Base-by-base conservation (phyloP, 495 filamentous ascomycete genomes). In the Elasticomyces elasticus region DNA sequence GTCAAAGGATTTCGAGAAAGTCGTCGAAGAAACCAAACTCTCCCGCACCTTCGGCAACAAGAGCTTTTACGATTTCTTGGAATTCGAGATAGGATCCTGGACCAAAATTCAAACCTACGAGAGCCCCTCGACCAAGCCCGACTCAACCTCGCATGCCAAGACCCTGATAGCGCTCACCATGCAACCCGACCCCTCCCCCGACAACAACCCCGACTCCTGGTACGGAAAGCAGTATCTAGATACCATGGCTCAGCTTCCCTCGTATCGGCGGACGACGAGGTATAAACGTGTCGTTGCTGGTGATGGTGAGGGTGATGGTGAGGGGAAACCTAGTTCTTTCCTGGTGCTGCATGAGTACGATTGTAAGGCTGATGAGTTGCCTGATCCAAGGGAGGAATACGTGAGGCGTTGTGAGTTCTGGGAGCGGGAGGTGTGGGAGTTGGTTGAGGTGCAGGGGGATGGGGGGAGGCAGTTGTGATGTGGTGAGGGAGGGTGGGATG, bases 201-300 rank as follows among this genome's bases (percentile, higher is more conserved):
- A 62, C n/a, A 31, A 50, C 7, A 58, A 63, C 22, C 56, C 59
- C 35, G 59, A 62, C 19, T 60, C 51, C 25, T 62, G 59, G 62
- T 59, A 62, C 41, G 54, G 58, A 12, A 61, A 24, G 58, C 58
- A 62, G 56, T 55, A 64, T 51, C 56, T 64, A 15, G 51, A 59
- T 27, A 62, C 62, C 55, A 49, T 64, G 17, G 15, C 42, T 35
- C 62, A 55, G 55, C 47, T 26, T 26, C 27, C 26, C 13, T 60
- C 54, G 6, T 64, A 62, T 26, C 30, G 55, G 12, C 43, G 62
- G 1, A 46, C 62, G 23, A 64, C 62, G 28, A 38, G 62, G 48
- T 62, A 64, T 40, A 51, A 59, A 33, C 44, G 33, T 17, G 7
- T 51, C 11, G 43, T n/a, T n/a, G n/a, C n/a, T n/a, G n/a, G n/a